phyloP scores from a whole-genome alignment of 2,329 filamentous ascomycete genomes.

The Calonectria ilicicola region DNA sequence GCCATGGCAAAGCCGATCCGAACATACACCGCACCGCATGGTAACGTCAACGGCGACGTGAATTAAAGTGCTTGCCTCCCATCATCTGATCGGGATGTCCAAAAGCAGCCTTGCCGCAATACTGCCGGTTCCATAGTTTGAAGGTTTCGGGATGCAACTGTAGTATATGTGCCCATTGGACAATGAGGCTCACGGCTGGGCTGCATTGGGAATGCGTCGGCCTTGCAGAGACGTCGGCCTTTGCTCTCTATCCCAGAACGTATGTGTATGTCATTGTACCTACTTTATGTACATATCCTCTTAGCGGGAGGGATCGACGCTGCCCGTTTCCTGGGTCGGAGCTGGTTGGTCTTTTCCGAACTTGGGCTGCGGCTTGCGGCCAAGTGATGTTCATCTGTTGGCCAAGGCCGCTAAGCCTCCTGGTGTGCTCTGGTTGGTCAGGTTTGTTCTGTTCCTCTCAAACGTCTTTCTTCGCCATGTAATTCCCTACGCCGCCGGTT shows the following conservation, averaged over 20 bases:
- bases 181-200: constrained; percentile 13
- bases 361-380: constrained; percentile 31
- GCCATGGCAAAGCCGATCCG: not conserved
- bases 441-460: constrained; percentile 16
- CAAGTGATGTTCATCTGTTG: constrained; percentile 4
- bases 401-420: not conserved
- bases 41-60: constrained; percentile 13
- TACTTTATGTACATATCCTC: constrained; percentile 13
- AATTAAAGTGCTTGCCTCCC: constrained; percentile 1
- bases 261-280: not conserved
- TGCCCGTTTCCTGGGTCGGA: constrained; percentile 29
- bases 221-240: constrained; percentile 6
- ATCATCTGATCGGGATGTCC: not conserved
- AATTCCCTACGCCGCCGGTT: constrained; percentile 17
- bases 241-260: not conserved
- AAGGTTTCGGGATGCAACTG: not conserved
- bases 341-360: constrained; percentile 21
- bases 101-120: not conserved
- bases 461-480: constrained; percentile 10
- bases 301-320: constrained; percentile 36
- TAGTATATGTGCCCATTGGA: constrained; percentile 22
- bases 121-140: not conserved
- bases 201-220: constrained; percentile 9
- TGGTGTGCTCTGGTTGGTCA: constrained; percentile 15
- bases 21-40: constrained; percentile 17